These are phyloP conservation scores for Eimeria praecox DNA, from an alignment of 169 alveolate species.

Conservation along the genomic window DNA sequence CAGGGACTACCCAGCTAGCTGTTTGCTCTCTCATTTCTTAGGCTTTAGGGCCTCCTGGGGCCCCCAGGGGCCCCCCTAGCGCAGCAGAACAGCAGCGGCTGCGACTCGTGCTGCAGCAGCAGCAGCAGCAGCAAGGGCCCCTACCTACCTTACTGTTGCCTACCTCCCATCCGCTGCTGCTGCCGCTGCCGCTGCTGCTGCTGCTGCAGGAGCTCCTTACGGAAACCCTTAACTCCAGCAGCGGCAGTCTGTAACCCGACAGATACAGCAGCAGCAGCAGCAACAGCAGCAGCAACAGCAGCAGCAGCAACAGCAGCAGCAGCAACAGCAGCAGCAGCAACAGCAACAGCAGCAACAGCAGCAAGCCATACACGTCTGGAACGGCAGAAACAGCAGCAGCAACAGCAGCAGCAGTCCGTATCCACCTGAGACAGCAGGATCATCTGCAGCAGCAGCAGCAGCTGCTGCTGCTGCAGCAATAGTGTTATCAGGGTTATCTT, in stretches of 20 bases:
- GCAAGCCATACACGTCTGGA: too few species aligned
- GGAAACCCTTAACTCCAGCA: background rate
- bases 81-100: background rate
- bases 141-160: background rate
- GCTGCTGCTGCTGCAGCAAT: background rate
- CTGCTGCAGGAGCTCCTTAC: background rate
- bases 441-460: background rate
- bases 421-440: too few species aligned
- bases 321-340: conserved; percentile 22
- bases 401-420: background rate
- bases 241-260: too few species aligned
- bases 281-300: background rate
- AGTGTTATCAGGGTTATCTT: background rate
- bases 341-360: background rate
- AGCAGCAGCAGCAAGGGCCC: background rate
- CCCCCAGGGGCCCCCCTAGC: background rate
- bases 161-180: too few species aligned
- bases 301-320: conserved; percentile 26
- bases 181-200: background rate
- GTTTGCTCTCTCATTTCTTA: background rate
- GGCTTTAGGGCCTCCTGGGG: background rate
- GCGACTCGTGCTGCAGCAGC: background rate
- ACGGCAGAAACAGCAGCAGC: conserved; percentile 6
- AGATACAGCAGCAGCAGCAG: conserved; percentile 19
- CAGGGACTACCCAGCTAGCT: background rate